phyloP scores from a whole-genome alignment of 2,329 filamentous ascomycete species.

The Alternaria dauci region DNA sequence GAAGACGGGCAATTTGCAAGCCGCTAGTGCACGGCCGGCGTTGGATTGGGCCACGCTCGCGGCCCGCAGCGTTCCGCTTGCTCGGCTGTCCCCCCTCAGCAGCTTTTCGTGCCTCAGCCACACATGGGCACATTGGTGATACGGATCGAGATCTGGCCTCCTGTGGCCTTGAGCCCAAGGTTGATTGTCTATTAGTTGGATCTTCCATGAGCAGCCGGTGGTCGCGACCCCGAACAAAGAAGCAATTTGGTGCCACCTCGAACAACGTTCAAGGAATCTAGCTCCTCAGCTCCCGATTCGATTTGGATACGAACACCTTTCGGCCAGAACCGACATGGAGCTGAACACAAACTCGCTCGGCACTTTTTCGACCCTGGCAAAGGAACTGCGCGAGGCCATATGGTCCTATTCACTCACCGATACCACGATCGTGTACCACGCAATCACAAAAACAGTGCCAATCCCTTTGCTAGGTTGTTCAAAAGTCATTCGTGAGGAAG shows the following conservation, averaged over 20 bases:
- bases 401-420: conserved; percentile 1
- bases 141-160: not conserved
- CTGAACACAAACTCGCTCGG: not conserved
- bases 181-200: not conserved
- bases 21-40: not conserved
- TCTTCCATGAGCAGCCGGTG: not conserved
- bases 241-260: not conserved
- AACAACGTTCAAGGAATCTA: not conserved
- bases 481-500: conserved; percentile 4
- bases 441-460: not conserved
- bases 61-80: conserved; percentile 9
- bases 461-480: conserved; percentile 5
- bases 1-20: conserved; percentile 1
- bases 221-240: not conserved
- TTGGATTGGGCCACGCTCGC: not conserved
- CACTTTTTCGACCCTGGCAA: not conserved
- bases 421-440: conserved; percentile 5
- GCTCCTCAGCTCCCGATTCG: not conserved
- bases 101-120: conserved; percentile 3
- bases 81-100: conserved; percentile 2
- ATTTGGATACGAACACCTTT: not conserved
- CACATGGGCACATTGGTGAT: not conserved
- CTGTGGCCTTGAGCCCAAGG: not conserved
- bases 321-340: not conserved
- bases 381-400: conserved; percentile 2